phyloP scores from a whole-genome alignment of 768 basidiomycete genomes.

The Stropharia rugosoannulata region DNA sequence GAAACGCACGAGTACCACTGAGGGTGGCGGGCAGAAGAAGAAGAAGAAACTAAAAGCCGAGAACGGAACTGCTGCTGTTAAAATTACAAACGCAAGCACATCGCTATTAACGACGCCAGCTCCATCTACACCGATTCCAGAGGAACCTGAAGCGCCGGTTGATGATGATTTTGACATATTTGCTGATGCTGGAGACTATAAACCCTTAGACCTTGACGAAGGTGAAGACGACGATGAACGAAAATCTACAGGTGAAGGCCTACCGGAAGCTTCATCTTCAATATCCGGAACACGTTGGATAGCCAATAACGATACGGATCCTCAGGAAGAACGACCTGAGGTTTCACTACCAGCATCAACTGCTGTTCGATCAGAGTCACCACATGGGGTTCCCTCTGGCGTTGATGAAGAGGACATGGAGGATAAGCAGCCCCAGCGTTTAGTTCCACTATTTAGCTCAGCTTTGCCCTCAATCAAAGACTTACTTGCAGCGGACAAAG shows the following conservation, averaged over 20 bases:
- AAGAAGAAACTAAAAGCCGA: constrained; percentile 24
- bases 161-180: constrained; percentile 85
- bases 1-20: constrained; percentile 42
- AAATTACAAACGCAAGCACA: constrained; percentile 12
- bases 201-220: constrained; percentile 55
- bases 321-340: constrained; percentile 17
- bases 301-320: constrained; percentile 29
- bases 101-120: constrained; percentile 20
- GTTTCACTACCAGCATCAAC: constrained; percentile 5
- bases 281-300: constrained; percentile 44
- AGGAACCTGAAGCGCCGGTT: constrained; percentile 32
- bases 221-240: constrained; percentile 37
- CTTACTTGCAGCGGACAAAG: constrained; percentile 75
- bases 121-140: constrained; percentile 3
- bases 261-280: constrained; percentile 10
- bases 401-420: constrained; percentile 44
- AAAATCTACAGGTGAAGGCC: background rate
- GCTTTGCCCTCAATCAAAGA: constrained; percentile 81
- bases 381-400: constrained; percentile 15
- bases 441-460: constrained; percentile 79
- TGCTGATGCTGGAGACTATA: constrained; percentile 80
- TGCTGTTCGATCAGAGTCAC: constrained; percentile 14
- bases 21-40: constrained; percentile 53
- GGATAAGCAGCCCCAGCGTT: constrained; percentile 47
- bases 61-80: background rate